Conservation (phyloP, 371 early-diverging fungal species). For the Fennellomyces sp. region DNA sequence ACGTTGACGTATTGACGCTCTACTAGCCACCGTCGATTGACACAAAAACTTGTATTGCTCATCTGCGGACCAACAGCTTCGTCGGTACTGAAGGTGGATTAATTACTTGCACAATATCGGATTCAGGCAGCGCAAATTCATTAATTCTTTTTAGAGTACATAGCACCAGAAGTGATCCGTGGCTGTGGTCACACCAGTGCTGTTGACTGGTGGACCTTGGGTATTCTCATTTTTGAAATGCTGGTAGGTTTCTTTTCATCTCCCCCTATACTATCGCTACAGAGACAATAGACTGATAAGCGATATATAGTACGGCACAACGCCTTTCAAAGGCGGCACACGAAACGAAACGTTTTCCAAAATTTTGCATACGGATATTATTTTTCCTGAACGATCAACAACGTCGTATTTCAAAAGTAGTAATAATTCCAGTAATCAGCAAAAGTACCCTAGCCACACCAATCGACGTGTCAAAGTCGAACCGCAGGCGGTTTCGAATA, state of each 20-base stretch:
- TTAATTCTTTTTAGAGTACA: too few relatives aligned
- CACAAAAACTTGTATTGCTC: constrained; percentile 85
- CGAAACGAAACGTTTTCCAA: constrained; percentile 84
- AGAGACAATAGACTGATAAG: background rate
- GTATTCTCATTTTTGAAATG: constrained; percentile 97
- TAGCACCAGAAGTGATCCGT: constrained; percentile 96
- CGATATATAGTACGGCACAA: constrained; percentile 59
- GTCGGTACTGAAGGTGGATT: constrained; percentile 90
- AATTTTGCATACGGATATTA: constrained; percentile 57
- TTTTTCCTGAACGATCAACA: constrained; percentile 11
- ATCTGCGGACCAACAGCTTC: constrained; percentile 91
- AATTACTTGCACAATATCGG: background rate
- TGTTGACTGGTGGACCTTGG: constrained; percentile 99
- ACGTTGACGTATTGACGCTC: too few relatives aligned
- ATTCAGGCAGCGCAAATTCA: too few relatives aligned
- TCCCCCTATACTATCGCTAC: background rate
- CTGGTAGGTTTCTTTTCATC: constrained; percentile 52
- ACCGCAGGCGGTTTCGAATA: constrained; percentile 29
- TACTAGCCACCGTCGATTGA: constrained; percentile 71
- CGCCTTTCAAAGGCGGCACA: constrained; percentile 92
- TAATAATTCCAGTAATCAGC: constrained; percentile 1
- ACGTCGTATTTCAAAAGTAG: constrained; percentile 6
- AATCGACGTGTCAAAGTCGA: constrained; percentile 8
- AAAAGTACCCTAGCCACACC: background rate
- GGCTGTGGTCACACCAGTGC: constrained; percentile 93